Evolutionary conservation across 2,329 filamentous ascomycete species (phyloP).

Genomic region (Raffaelea albimanens): DNA sequence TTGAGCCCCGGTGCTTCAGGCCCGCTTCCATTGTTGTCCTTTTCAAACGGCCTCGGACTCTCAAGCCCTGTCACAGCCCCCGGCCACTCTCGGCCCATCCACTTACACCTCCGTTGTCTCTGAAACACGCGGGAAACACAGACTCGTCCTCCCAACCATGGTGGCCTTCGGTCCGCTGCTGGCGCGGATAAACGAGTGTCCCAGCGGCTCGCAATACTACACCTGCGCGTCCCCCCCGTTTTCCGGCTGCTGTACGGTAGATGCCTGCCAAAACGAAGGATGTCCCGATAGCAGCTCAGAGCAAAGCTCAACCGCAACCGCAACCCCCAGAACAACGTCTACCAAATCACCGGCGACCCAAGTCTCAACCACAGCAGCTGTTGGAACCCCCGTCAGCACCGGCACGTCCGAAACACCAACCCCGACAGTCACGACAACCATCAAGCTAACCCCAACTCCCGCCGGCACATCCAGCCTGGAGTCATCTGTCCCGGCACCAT

Average conservation of each 20-base stretch:
- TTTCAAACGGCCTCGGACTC: too few relatives aligned
- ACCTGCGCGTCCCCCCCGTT: conserved; percentile 26
- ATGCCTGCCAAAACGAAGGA: conserved; percentile 27
- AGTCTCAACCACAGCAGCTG: background rate
- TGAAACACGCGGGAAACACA: too few relatives aligned
- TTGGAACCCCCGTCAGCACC: background rate
- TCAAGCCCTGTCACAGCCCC: too few relatives aligned
- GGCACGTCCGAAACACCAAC: conserved; percentile 8
- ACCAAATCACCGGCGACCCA: too few relatives aligned
- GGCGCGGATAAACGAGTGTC: conserved; percentile 16
- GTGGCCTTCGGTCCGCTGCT: conserved; percentile 6
- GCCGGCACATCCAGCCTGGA: too few relatives aligned
- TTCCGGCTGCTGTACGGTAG: conserved; percentile 33
- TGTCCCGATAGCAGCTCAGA: conserved; percentile 21
- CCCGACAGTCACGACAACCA: conserved; percentile 11
- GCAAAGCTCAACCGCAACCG: background rate
- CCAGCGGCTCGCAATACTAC: conserved; percentile 24
- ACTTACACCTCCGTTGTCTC: too few relatives aligned
- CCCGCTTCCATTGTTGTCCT: background rate
- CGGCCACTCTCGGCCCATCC: too few relatives aligned
- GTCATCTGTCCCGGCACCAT: too few relatives aligned
- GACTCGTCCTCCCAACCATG: background rate
- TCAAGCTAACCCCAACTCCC: background rate
- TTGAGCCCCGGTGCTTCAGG: background rate
- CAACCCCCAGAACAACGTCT: background rate